phyloP scores from a whole-genome alignment of 345 rosid genomes.

The Brassica cretica region DNA sequence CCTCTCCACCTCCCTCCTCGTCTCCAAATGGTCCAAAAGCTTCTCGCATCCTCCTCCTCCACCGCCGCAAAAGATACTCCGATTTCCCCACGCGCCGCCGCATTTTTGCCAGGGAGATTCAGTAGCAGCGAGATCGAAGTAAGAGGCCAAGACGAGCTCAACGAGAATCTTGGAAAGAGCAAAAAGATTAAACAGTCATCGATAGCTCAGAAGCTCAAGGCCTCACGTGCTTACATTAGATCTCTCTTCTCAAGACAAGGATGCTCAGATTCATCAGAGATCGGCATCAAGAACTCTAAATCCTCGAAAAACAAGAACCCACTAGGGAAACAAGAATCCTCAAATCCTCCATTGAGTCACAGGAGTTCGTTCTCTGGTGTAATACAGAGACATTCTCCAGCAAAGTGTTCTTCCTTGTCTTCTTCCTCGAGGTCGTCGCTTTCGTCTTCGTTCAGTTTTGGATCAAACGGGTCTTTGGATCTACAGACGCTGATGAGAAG shows the following conservation, averaged over 20 bases:
- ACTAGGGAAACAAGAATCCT: slow-evolving; percentile 21
- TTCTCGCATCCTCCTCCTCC: slow-evolving; percentile 45
- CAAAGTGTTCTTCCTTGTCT: slow-evolving; percentile 47
- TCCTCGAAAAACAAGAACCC: slow-evolving; percentile 48
- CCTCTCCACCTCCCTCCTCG: slow-evolving; percentile 94
- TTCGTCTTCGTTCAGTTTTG: slow-evolving; percentile 66
- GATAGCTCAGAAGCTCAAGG: slow-evolving; percentile 52
- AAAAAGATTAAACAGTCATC: slow-evolving; percentile 60
- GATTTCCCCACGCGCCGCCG: slow-evolving; percentile 33
- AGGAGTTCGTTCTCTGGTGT: slow-evolving; percentile 91
- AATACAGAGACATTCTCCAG: slow-evolving; percentile 56
- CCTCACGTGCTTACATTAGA: slow-evolving; percentile 63
- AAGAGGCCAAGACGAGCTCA: slow-evolving; percentile 32
- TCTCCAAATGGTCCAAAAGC: slow-evolving; percentile 70
- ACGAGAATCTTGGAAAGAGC: slow-evolving; percentile 26
- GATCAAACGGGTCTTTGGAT: slow-evolving; percentile 57
- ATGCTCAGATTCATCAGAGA: slow-evolving; percentile 48
- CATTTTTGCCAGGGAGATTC: slow-evolving; percentile 52
- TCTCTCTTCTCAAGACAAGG: slow-evolving; percentile 62
- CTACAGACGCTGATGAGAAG: slow-evolving; percentile 62
- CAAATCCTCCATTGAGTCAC: slow-evolving; percentile 40
- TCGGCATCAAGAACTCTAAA: slow-evolving; percentile 36
- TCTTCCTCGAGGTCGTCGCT: slow-evolving; percentile 55
- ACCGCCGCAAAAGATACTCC: slow-evolving; percentile 12
- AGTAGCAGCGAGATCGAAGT: slow-evolving; percentile 52